Evolutionary conservation across 768 basidiomycete species (phyloP).

Genomic region (Collybiopsis luxurians): DNA sequence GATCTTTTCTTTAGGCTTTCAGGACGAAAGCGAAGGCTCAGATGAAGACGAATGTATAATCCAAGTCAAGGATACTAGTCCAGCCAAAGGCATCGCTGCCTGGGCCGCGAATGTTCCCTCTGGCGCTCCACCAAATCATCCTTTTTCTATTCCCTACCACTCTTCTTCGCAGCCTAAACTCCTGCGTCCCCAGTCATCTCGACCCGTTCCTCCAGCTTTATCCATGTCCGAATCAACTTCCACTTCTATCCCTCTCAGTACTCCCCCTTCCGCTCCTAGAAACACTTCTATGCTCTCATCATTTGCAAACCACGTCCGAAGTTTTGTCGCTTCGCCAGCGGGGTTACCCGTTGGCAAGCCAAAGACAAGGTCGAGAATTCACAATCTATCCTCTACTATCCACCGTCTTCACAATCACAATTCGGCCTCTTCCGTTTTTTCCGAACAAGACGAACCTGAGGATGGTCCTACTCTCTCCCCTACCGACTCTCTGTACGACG

Average conservation of each 20-base stretch:
- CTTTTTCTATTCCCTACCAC: background rate
- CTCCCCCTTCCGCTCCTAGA: background rate
- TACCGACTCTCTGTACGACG: background rate
- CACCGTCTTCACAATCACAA: background rate
- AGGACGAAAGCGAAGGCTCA: background rate
- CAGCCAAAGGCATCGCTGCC: background rate
- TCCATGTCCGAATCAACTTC: background rate
- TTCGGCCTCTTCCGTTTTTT: background rate
- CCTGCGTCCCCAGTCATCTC: background rate
- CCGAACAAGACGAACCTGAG: background rate
- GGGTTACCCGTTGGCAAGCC: background rate
- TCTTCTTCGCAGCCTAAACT: background rate
- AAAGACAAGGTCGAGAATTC: background rate
- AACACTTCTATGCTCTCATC: background rate
- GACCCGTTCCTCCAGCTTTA: background rate
- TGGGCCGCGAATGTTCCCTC: background rate
- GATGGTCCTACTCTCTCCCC: background rate
- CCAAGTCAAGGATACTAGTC: background rate
- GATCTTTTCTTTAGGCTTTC: background rate
- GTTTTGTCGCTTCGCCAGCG: background rate
- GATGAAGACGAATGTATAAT: background rate
- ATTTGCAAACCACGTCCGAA: background rate
- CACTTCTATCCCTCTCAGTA: background rate
- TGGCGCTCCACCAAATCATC: background rate
- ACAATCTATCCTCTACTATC: background rate